These are phyloP conservation scores for Colletotrichum sp. DNA, from an alignment of 2,329 filamentous ascomycete species.

Conservation along the genomic window DNA sequence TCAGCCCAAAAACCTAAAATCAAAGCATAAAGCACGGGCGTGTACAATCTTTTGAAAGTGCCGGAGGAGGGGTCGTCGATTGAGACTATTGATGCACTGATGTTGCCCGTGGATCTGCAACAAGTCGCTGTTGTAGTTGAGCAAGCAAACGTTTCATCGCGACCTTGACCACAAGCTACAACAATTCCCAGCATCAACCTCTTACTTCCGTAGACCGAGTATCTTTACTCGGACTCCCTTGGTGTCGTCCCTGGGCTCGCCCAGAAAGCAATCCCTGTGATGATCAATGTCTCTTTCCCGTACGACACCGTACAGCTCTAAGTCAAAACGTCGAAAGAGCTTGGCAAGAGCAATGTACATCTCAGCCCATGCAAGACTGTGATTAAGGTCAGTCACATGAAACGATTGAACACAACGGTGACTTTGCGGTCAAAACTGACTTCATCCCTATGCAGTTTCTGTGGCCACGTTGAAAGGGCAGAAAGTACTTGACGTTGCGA, in stretches of 20 bases:
- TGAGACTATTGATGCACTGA: background rate
- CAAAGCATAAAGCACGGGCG: background rate
- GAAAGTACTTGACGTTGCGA: background rate
- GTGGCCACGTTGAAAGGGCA: background rate
- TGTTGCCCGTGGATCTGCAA: background rate
- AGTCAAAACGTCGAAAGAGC: conserved; percentile 15
- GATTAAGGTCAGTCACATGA: background rate
- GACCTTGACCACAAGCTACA: background rate
- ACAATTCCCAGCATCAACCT: background rate
- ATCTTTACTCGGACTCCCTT: background rate
- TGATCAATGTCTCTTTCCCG: background rate
- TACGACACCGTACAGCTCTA: conserved; percentile 26
- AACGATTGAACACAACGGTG: background rate
- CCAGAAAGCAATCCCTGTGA: background rate
- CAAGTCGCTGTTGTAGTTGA: background rate
- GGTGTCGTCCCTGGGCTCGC: background rate
- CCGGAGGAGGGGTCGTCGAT: background rate
- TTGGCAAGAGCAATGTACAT: background rate
- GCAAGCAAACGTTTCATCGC: background rate
- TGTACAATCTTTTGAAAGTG: background rate
- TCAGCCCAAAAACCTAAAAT: background rate
- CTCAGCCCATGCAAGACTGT: background rate
- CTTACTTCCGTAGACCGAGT: background rate
- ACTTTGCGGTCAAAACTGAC: background rate
- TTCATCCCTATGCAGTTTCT: background rate